Base-by-base conservation (phyloP, 768 basidiomycete species). In the Tubosaeta sp. region DNA sequence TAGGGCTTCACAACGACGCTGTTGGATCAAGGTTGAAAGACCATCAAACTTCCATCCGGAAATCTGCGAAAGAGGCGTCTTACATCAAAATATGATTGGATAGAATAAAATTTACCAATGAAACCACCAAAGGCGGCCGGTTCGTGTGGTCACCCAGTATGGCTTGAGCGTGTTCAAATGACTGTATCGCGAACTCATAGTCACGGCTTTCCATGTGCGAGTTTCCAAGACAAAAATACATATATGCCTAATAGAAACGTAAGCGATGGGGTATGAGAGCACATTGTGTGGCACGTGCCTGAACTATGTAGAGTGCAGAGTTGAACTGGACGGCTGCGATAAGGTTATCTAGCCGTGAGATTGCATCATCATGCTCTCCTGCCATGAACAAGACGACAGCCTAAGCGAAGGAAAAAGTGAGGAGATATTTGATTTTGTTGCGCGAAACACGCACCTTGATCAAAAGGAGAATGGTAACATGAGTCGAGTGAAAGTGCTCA, bases 1-100 rank as follows among this genome's bases (percentile, higher is more conserved):
- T n/a, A n/a, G n/a, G n/a, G n/a, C n/a, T n/a, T n/a, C n/a, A n/a
- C n/a, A n/a, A n/a, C n/a, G n/a, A n/a, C n/a, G n/a, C n/a, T n/a
- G n/a, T n/a, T n/a, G n/a, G n/a, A n/a, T n/a, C n/a, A n/a, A n/a
- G n/a, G n/a, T n/a, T n/a, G n/a, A n/a, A 3, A 55, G 22, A 30
- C 27, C 8, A 8, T 57, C 44, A 19, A 55, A 57, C 2, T 35
- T 32, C 56, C 53, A 55, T 1, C 56, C 56, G 1, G n/a, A 45
- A 42, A 57, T 48, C 56, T 57, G 21, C 18, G 6, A 14, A 8
- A 4, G 3, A 40, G 12, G 7, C 3, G 18, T 19, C 19, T n/a
- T 21, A 11, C 31, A 10, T 19, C 18, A n/a, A 12, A 6, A 36
- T n/a, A 18, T 18, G 4, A 9, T 16, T n/a, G n/a, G 35, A 3